Percentiles rank a stretch among this genome's conserved stretches.
Evolutionary conservation across 345 rosid genomes (phyloP).

Genomic region (Zanthoxylum bungeanum): DNA sequence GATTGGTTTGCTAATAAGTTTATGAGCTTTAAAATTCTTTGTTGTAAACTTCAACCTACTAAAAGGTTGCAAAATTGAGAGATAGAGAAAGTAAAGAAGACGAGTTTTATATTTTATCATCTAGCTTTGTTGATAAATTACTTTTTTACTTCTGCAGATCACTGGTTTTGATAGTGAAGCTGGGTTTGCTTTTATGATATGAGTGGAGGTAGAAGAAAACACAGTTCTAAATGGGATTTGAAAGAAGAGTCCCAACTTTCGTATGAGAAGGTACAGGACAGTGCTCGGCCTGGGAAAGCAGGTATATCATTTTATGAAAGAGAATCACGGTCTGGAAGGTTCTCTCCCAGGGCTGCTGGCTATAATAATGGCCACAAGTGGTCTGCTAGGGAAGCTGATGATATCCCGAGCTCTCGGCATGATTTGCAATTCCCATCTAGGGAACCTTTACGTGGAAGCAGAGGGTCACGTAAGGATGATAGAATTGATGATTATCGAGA

Average conservation of each 20-base stretch:
- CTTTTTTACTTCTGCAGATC: conserved; percentile 15
- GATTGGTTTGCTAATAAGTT: not conserved
- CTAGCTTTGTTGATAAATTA: conserved; percentile 6
- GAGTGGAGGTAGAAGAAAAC: conserved; percentile 63
- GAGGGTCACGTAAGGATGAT: conserved; percentile 50
- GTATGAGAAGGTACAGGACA: conserved; percentile 32
- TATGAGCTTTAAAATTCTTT: not conserved
- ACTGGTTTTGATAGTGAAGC: conserved; percentile 18
- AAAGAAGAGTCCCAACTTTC: conserved; percentile 54
- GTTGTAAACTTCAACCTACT: not conserved
- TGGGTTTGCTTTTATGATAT: conserved; percentile 28
- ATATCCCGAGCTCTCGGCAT: conserved; percentile 34
- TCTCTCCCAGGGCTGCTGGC: conserved; percentile 41
- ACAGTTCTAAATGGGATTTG: conserved; percentile 76
- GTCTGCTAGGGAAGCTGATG: conserved; percentile 37
- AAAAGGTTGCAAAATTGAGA: not conserved
- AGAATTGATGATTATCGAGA: conserved; percentile 29
- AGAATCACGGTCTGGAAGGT: conserved; percentile 44
- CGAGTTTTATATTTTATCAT: not conserved
- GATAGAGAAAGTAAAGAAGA: too few species aligned
- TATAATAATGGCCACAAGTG: conserved; percentile 44
- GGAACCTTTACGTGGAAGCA: conserved; percentile 56
- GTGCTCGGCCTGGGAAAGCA: conserved; percentile 40
- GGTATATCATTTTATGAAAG: conserved; percentile 38
- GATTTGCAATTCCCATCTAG: conserved; percentile 29